phyloP scores from a whole-genome alignment of 148 eudicot species.

The Oxyria digyna region DNA sequence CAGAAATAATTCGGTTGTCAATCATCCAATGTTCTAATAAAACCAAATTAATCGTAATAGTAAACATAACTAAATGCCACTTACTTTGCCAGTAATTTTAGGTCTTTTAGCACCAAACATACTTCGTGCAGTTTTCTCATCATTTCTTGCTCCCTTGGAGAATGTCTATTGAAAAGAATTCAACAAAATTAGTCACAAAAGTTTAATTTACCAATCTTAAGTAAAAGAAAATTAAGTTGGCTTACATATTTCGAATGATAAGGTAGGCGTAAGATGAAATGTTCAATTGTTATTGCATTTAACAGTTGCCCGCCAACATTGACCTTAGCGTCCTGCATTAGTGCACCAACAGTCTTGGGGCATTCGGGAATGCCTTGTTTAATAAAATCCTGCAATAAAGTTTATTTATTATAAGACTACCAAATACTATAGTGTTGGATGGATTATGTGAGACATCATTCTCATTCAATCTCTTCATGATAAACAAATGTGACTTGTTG shows the following conservation, averaged over 20 bases:
- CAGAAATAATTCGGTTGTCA: background rate
- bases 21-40: background rate
- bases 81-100: too few species aligned
- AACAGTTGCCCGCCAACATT: constrained; percentile 66
- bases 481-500: too few species aligned
- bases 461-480: too few species aligned
- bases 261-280: constrained; percentile 60
- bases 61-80: too few species aligned
- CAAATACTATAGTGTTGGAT: too few species aligned
- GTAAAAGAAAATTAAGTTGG: background rate
- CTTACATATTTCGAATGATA: constrained; percentile 68
- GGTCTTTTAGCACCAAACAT: too few species aligned
- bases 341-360: constrained; percentile 41
- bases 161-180: constrained; percentile 33
- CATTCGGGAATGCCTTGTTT: constrained; percentile 60
- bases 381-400: constrained; percentile 51
- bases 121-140: constrained; percentile 38
- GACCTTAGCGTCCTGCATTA: constrained; percentile 79
- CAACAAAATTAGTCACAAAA: constrained; percentile 6
- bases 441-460: too few species aligned
- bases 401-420: background rate
- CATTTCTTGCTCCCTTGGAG: constrained; percentile 33
- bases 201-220: background rate
- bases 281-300: constrained; percentile 57
- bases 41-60: too few species aligned